Evolutionary conservation across 768 basidiomycete species (phyloP).

Genomic region (Inosperma sp.): DNA sequence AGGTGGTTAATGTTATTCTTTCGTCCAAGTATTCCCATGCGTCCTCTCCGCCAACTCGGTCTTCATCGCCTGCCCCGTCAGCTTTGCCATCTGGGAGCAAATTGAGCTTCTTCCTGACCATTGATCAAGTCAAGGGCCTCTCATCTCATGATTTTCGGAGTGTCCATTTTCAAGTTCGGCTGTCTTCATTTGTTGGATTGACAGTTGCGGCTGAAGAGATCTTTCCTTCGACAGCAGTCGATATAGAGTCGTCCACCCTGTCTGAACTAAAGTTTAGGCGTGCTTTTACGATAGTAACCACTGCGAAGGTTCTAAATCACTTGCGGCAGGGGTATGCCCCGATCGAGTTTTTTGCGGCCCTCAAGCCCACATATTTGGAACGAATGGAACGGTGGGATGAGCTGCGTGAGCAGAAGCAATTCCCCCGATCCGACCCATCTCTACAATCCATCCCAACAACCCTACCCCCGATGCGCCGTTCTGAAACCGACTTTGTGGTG

Average conservation of each 20-base stretch:
- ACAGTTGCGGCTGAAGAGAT: conserved; percentile 71
- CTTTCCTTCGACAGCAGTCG: conserved; percentile 68
- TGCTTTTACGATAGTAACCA: conserved; percentile 72
- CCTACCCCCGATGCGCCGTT: conserved; percentile 78
- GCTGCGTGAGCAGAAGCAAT: conserved; percentile 70
- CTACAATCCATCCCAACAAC: conserved; percentile 39
- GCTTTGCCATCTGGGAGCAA: conserved; percentile 71
- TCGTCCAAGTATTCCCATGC: conserved; percentile 55
- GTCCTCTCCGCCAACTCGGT: conserved; percentile 64
- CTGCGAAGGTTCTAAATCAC: conserved; percentile 67
- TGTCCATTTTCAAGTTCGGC: conserved; percentile 81
- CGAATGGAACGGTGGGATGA: conserved; percentile 93
- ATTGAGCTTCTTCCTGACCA: conserved; percentile 75
- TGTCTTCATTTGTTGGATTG: conserved; percentile 82
- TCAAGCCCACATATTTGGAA: conserved; percentile 79
- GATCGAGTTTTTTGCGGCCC: conserved; percentile 85
- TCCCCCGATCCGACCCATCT: conserved; percentile 34
- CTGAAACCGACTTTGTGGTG: conserved; percentile 87
- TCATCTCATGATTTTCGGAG: conserved; percentile 86
- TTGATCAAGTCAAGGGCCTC: conserved; percentile 86
- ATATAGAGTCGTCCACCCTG: conserved; percentile 65
- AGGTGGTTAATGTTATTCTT: conserved; percentile 65
- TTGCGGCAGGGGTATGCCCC: conserved; percentile 75
- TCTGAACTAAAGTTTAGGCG: conserved; percentile 83
- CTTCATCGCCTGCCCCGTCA: conserved; percentile 70